Percentiles rank a stretch among this genome's conserved stretches.
These are phyloP conservation scores for Pichia cactophila DNA, from an alignment of 1,139 yeast species.

Conservation along the genomic window DNA sequence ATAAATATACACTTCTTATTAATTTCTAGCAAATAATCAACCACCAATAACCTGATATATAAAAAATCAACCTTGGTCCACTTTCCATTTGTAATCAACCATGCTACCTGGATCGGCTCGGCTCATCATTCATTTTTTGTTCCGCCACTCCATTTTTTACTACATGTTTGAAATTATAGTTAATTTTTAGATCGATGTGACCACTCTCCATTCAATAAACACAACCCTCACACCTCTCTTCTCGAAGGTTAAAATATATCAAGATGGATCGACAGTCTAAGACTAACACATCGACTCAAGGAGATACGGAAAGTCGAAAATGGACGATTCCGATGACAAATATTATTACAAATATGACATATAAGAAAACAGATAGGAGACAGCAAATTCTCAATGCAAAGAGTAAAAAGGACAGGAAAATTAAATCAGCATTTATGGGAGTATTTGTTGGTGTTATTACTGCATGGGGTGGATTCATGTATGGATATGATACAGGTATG, in stretches of 20 bases:
- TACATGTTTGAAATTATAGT: no score
- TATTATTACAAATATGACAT: neutral
- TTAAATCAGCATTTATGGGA: conserved; percentile 36
- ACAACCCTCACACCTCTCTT: no score
- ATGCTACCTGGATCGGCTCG: no score
- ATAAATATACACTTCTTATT: no score
- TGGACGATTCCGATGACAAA: neutral
- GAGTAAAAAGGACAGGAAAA: conserved; percentile 3
- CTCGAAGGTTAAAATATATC: neutral
- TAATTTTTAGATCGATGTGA: no score
- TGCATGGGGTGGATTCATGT: conserved; percentile 75
- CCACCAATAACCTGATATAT: no score
- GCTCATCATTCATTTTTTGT: no score
- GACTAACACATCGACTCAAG: neutral
- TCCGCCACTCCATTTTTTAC: no score
- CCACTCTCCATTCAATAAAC: no score
- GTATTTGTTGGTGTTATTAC: conserved; percentile 64
- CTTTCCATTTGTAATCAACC: no score
- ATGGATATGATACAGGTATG: conserved; percentile 79
- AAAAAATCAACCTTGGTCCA: no score
- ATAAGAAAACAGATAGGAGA: neutral
- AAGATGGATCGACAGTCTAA: neutral
- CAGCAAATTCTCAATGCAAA: neutral
- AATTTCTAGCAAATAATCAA: no score
- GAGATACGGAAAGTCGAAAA: neutral